Conservation (phyloP, 2,329 filamentous ascomycete genomes). For the Coleophoma cylindrospora region DNA sequence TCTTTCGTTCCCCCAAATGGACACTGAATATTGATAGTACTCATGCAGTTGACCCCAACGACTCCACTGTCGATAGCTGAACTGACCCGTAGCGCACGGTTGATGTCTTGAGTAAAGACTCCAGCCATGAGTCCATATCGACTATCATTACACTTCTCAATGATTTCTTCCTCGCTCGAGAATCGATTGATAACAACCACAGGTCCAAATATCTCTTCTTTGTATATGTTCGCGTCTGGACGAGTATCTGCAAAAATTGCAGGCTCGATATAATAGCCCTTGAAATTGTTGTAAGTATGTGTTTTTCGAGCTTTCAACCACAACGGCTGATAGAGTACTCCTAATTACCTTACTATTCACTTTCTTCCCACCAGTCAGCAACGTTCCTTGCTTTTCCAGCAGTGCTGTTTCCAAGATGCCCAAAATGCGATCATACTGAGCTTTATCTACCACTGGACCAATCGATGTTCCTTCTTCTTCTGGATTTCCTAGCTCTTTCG, state of each 20-base stretch:
- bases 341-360: neutral
- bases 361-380: slow-evolving; percentile 1
- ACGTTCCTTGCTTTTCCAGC: slow-evolving; percentile 1
- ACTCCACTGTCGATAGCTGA: slow-evolving; percentile 60
- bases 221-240: slow-evolving; percentile 47
- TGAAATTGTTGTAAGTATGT: neutral
- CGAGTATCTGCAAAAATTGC: slow-evolving; percentile 45
- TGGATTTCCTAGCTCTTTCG: no score
- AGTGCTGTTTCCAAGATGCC: neutral
- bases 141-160: slow-evolving; percentile 52
- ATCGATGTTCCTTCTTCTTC: no score
- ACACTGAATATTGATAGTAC: slow-evolving; percentile 28
- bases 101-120: slow-evolving; percentile 60
- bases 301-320: neutral
- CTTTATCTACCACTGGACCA: slow-evolving; percentile 38
- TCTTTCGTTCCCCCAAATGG: slow-evolving; percentile 70
- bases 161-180: slow-evolving; percentile 52
- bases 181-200: slow-evolving; percentile 55
- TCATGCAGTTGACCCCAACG: slow-evolving; percentile 60
- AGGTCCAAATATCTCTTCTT: slow-evolving; percentile 59
- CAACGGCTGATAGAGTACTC: neutral
- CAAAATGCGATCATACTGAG: slow-evolving; percentile 32
- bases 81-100: slow-evolving; percentile 51
- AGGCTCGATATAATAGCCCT: slow-evolving; percentile 55
- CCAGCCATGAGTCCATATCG: slow-evolving; percentile 49